These are phyloP conservation scores for Phytophthora europaea DNA, from an alignment of 352 stramenopile genomes.

Conservation along the genomic window DNA sequence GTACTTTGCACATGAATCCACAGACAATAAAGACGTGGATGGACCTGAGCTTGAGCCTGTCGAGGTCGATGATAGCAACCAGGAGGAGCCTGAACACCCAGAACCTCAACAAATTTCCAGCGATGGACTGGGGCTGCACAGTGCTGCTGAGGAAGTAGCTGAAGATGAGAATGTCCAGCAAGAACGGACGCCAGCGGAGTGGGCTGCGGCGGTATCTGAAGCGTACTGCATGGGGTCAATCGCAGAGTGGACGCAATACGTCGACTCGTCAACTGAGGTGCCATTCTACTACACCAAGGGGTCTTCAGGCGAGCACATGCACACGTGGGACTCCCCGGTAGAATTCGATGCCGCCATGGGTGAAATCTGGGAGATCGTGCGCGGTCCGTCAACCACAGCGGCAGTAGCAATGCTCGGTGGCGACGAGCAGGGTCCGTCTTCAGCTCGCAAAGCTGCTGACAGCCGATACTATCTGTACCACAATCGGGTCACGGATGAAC, in stretches of 20 bases:
- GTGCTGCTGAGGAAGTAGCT: slow-evolving; percentile 14
- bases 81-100: slow-evolving; percentile 18
- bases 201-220: slow-evolving; percentile 45
- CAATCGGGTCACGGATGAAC: slow-evolving; percentile 63
- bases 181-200: slow-evolving; percentile 50
- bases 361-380: slow-evolving; percentile 67
- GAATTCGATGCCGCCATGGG: slow-evolving; percentile 79
- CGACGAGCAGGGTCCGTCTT: slow-evolving; percentile 13
- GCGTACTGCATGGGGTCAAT: slow-evolving; percentile 68
- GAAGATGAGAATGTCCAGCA: slow-evolving; percentile 27
- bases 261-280: slow-evolving; percentile 60
- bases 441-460: slow-evolving; percentile 13
- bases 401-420: slow-evolving; percentile 3
- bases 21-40: slow-evolving; percentile 13
- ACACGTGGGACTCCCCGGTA: slow-evolving; percentile 70
- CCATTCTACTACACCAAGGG: slow-evolving; percentile 57
- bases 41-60: slow-evolving; percentile 14
- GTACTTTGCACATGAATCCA: slow-evolving; percentile 69
- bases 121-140: background rate
- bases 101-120: background rate
- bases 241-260: slow-evolving; percentile 82
- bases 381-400: slow-evolving; percentile 30
- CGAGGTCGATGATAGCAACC: slow-evolving; percentile 13
- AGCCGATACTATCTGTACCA: slow-evolving; percentile 73
- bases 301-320: slow-evolving; percentile 22